phyloP scores from a whole-genome alignment of 345 rosid genomes.

The Lepidium aucheri region DNA sequence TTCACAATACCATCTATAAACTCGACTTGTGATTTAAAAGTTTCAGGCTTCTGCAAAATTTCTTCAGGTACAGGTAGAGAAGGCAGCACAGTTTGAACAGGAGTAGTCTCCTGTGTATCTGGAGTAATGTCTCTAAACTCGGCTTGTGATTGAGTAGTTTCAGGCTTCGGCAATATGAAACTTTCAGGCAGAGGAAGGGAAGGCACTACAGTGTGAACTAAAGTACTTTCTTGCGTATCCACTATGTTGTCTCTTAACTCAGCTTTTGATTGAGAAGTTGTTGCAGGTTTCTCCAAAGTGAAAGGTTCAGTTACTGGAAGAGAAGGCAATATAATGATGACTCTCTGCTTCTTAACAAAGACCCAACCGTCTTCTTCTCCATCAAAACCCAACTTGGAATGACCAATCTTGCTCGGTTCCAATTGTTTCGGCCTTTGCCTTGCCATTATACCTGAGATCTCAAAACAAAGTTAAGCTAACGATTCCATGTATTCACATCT shows the following conservation, averaged over 20 bases:
- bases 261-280: slow-evolving; percentile 26
- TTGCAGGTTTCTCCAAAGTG: slow-evolving; percentile 29
- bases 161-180: slow-evolving; percentile 20
- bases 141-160: slow-evolving; percentile 25
- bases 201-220: slow-evolving; percentile 16
- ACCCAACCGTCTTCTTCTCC: slow-evolving; percentile 60
- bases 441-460: slow-evolving; percentile 34
- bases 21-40: slow-evolving; percentile 22
- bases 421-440: slow-evolving; percentile 34
- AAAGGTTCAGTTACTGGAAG: slow-evolving; percentile 25
- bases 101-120: slow-evolving; percentile 9
- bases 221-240: slow-evolving; percentile 9
- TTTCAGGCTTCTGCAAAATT: slow-evolving; percentile 16
- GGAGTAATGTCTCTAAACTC: slow-evolving; percentile 11
- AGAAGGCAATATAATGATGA: slow-evolving; percentile 60
- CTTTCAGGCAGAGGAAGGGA: slow-evolving; percentile 24
- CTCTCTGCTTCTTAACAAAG: slow-evolving; percentile 60
- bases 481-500: background rate
- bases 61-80: slow-evolving; percentile 22
- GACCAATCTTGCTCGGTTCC: slow-evolving; percentile 10
- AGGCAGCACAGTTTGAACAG: slow-evolving; percentile 33
- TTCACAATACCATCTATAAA: slow-evolving; percentile 14
- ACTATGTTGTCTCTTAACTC: slow-evolving; percentile 8
- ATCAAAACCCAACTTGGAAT: slow-evolving; percentile 19
- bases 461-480: background rate